These are phyloP conservation scores for Zymoseptoria brevis DNA, from an alignment of 2,329 filamentous ascomycete genomes.

Conservation along the genomic window DNA sequence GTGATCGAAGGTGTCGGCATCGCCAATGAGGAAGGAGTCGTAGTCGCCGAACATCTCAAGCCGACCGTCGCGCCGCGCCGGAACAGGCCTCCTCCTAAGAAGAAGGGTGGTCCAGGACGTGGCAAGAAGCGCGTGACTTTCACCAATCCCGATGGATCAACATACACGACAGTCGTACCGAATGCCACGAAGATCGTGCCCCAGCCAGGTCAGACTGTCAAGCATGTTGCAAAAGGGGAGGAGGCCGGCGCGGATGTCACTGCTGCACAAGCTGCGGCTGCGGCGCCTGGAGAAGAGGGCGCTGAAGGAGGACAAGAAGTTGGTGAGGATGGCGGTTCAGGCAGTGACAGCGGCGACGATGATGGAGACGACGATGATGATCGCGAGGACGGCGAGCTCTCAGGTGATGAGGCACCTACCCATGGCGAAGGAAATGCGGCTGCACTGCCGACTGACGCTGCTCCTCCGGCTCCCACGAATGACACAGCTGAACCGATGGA, in stretches of 20 bases:
- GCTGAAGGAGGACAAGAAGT: constrained; percentile 38
- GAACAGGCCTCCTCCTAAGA: constrained; percentile 72
- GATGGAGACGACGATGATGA: constrained; percentile 43
- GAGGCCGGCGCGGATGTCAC: constrained; percentile 29
- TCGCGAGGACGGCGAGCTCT: constrained; percentile 29
- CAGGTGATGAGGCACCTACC: constrained; percentile 24
- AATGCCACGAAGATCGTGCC: constrained; percentile 31
- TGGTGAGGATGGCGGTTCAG: constrained; percentile 36
- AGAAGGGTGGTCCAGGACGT: constrained; percentile 65
- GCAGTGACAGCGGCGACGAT: constrained; percentile 44
- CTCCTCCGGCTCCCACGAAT: background rate
- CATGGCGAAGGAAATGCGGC: constrained; percentile 9
- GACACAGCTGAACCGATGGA: background rate
- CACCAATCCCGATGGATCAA: constrained; percentile 36
- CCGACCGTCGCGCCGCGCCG: constrained; percentile 40
- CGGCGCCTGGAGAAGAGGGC: constrained; percentile 36
- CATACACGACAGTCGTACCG: constrained; percentile 33
- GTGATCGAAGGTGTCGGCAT: constrained; percentile 52
- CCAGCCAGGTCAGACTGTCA: constrained; percentile 28
- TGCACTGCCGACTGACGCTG: too few relatives aligned
- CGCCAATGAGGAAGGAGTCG: constrained; percentile 53
- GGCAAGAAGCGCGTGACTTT: constrained; percentile 68
- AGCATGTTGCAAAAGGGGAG: constrained; percentile 30
- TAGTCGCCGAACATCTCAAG: constrained; percentile 40
- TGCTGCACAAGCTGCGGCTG: constrained; percentile 34